Conservation (phyloP, 2,329 filamentous ascomycete species). For the Eutypa lata region DNA sequence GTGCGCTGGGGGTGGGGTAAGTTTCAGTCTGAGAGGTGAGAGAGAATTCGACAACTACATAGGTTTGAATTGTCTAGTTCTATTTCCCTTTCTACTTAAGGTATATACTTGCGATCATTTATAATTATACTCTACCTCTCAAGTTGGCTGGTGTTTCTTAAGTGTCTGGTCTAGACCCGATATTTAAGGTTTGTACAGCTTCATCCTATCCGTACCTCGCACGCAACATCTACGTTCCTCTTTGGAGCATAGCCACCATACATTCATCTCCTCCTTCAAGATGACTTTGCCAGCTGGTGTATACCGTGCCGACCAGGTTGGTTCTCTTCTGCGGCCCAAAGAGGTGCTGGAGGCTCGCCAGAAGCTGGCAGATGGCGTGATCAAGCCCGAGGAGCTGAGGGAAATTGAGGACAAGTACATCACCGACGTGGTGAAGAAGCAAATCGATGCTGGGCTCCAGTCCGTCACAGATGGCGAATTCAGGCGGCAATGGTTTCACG, state of each 20-base stretch:
- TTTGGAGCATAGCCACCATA: background rate
- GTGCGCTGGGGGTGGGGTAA: background rate
- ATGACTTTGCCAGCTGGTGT: constrained; percentile 41
- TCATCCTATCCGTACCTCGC: background rate
- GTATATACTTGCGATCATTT: too few species aligned
- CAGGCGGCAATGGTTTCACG: constrained; percentile 55
- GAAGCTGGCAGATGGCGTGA: constrained; percentile 40
- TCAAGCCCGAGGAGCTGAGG: constrained; percentile 42
- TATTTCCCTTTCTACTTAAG: too few species aligned
- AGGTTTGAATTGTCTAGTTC: background rate
- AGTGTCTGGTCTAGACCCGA: too few species aligned
- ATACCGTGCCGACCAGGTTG: constrained; percentile 54
- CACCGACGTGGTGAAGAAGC: constrained; percentile 43
- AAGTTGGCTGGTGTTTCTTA: too few species aligned
- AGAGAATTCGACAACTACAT: background rate
- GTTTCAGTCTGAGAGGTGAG: background rate
- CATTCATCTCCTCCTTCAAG: background rate
- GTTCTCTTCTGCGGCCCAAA: constrained; percentile 51
- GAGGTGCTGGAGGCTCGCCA: constrained; percentile 46
- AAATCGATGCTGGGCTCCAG: constrained; percentile 46
- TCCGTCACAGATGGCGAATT: constrained; percentile 56
- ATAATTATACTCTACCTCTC: too few species aligned
- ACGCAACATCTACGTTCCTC: background rate
- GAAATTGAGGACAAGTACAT: constrained; percentile 50
- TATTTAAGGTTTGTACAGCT: background rate